phyloP scores from a whole-genome alignment of 768 basidiomycete species.

The Leccinum boreale region DNA sequence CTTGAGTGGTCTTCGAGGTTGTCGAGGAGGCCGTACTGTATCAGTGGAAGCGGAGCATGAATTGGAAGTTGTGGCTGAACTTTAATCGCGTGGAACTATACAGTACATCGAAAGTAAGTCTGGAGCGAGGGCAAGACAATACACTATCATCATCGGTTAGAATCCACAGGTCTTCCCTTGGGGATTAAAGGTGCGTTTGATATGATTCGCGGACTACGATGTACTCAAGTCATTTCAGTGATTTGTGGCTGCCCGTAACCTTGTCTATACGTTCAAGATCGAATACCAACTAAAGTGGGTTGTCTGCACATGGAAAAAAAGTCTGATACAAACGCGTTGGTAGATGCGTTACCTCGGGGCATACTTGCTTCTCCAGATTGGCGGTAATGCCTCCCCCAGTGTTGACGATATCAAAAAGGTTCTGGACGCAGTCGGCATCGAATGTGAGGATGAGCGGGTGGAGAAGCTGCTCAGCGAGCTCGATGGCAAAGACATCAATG shows the following conservation, averaged over 20 bases:
- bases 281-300: conserved; percentile 42
- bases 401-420: conserved; percentile 87
- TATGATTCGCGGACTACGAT: neutral
- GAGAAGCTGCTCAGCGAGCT: conserved; percentile 86
- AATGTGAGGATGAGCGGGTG: conserved; percentile 80
- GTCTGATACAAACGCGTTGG: neutral
- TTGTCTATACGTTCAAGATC: conserved; percentile 29
- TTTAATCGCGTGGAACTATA: conserved; percentile 56
- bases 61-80: conserved; percentile 42
- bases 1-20: conserved; percentile 22
- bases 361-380: conserved; percentile 94
- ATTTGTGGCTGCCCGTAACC: conserved; percentile 87
- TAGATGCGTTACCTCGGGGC: conserved; percentile 94
- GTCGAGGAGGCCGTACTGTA: conserved; percentile 17
- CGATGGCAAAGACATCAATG: conserved; percentile 82
- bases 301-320: neutral
- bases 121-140: neutral
- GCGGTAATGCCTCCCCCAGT: conserved; percentile 86
- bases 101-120: conserved; percentile 37
- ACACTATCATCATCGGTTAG: conserved; percentile 63
- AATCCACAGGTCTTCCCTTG: conserved; percentile 91
- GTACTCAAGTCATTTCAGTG: conserved; percentile 44
- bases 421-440: conserved; percentile 82
- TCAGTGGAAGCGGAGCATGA: conserved; percentile 22
- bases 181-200: conserved; percentile 70